Evolutionary conservation across 2,329 filamentous ascomycete genomes (phyloP).

Genomic region (Curvularia lunata): DNA sequence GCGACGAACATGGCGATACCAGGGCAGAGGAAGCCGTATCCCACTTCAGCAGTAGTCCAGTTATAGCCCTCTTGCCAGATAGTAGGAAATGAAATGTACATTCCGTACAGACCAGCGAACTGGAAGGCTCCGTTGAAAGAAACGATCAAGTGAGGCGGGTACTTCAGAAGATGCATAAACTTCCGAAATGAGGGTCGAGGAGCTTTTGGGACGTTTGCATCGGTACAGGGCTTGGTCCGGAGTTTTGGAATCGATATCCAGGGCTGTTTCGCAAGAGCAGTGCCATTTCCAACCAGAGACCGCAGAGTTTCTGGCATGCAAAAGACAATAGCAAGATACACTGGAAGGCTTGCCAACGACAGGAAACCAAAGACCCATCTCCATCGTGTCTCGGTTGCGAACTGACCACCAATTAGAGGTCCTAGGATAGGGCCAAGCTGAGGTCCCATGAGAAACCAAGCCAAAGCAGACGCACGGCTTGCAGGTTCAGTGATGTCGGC

Average conservation of each 20-base stretch:
- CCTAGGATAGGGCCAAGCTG: slow-evolving; percentile 55
- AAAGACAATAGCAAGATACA: slow-evolving; percentile 44
- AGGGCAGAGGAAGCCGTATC: slow-evolving; percentile 49
- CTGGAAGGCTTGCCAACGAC: slow-evolving; percentile 33
- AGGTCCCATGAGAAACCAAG: slow-evolving; percentile 54
- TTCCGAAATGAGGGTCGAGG: slow-evolving; percentile 34
- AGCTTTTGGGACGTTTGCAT: slow-evolving; percentile 27
- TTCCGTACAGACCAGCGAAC: slow-evolving; percentile 37
- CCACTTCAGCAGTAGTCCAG: slow-evolving; percentile 45
- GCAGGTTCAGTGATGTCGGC: slow-evolving; percentile 52
- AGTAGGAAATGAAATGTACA: slow-evolving; percentile 35
- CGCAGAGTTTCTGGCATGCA: slow-evolving; percentile 57
- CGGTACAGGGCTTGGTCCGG: slow-evolving; percentile 29
- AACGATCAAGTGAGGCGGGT: slow-evolving; percentile 40
- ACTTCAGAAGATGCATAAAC: slow-evolving; percentile 35
- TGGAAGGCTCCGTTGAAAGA: slow-evolving; percentile 38
- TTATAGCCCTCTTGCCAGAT: slow-evolving; percentile 41
- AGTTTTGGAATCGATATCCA: slow-evolving; percentile 38
- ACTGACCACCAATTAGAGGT: slow-evolving; percentile 52
- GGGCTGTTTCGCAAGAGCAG: slow-evolving; percentile 31
- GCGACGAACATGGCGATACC: slow-evolving; percentile 45
- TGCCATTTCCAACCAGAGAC: slow-evolving; percentile 54
- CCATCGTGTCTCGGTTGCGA: slow-evolving; percentile 49
- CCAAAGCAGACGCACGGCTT: slow-evolving; percentile 50
- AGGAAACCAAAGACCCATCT: slow-evolving; percentile 56